Conservation (phyloP, 345 rosid genomes). For the Eucalyptus paniculata region DNA sequence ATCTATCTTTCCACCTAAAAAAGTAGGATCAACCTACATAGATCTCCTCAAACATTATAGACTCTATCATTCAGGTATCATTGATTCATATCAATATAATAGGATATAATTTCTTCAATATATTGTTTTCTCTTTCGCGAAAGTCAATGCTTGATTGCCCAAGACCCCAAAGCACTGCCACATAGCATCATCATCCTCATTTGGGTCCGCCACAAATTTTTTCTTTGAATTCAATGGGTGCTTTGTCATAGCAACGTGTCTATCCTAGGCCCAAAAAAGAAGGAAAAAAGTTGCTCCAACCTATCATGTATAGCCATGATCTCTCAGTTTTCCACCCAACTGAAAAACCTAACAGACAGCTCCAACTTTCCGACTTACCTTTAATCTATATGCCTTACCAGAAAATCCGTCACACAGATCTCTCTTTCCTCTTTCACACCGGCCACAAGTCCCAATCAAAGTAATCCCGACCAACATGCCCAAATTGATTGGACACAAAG, state of each 20-base stretch:
- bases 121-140: not conserved
- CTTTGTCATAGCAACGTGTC: not conserved
- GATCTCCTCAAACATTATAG: not conserved
- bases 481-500: not conserved
- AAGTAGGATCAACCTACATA: not conserved
- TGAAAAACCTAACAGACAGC: not conserved
- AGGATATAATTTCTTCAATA: not conserved
- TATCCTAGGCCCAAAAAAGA: not conserved
- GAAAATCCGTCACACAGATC: not conserved
- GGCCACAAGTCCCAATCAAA: not conserved
- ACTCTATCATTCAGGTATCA: not conserved
- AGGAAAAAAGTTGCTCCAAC: not conserved
- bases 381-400: not conserved
- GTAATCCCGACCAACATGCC: not conserved
- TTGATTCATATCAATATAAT: not conserved
- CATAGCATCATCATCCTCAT: not conserved
- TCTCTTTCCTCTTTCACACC: not conserved
- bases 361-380: not conserved
- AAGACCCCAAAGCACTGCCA: not conserved
- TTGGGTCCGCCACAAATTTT: not conserved
- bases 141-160: not conserved
- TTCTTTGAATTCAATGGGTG: not conserved
- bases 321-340: not conserved
- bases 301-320: not conserved
- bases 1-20: not conserved